phyloP scores from a whole-genome alignment of 805 yeast species.

The Pichia kluyveri region DNA sequence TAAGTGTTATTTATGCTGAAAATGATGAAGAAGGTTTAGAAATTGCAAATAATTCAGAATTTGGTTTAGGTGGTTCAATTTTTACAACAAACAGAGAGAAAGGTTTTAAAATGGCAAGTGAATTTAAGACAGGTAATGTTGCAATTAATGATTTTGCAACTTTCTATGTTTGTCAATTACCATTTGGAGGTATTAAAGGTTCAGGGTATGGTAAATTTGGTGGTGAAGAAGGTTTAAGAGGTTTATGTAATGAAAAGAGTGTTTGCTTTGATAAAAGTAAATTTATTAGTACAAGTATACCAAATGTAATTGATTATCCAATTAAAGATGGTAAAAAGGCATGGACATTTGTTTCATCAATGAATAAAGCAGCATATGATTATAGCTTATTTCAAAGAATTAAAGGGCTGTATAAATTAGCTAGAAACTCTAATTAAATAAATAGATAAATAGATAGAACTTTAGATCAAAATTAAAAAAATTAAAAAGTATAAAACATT shows the following conservation, averaged over 20 bases:
- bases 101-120: slow-evolving; percentile 54
- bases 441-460: not conserved
- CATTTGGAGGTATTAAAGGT: slow-evolving; percentile 90
- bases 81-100: slow-evolving; percentile 59
- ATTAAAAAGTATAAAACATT: not conserved
- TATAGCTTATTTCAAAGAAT: slow-evolving; percentile 60
- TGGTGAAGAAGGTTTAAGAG: slow-evolving; percentile 93
- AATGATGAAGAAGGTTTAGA: slow-evolving; percentile 58
- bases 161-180: slow-evolving; percentile 88
- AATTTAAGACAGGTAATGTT: slow-evolving; percentile 76
- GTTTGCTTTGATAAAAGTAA: slow-evolving; percentile 79
- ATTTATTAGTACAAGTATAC: slow-evolving; percentile 73
- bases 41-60: slow-evolving; percentile 76
- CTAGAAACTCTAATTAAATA: slow-evolving; percentile 32
- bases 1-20: slow-evolving; percentile 69
- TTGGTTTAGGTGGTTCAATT: slow-evolving; percentile 87
- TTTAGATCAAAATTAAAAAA: not conserved
- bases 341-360: slow-evolving; percentile 77
- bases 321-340: slow-evolving; percentile 72
- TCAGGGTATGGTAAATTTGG: slow-evolving; percentile 98
- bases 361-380: slow-evolving; percentile 81
- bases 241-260: slow-evolving; percentile 79
- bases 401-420: slow-evolving; percentile 44
- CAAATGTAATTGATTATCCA: slow-evolving; percentile 88
- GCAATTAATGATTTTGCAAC: slow-evolving; percentile 98